Evolutionary conservation across 352 stramenopile species (phyloP).

Genomic region (Globisporangium splendens): DNA sequence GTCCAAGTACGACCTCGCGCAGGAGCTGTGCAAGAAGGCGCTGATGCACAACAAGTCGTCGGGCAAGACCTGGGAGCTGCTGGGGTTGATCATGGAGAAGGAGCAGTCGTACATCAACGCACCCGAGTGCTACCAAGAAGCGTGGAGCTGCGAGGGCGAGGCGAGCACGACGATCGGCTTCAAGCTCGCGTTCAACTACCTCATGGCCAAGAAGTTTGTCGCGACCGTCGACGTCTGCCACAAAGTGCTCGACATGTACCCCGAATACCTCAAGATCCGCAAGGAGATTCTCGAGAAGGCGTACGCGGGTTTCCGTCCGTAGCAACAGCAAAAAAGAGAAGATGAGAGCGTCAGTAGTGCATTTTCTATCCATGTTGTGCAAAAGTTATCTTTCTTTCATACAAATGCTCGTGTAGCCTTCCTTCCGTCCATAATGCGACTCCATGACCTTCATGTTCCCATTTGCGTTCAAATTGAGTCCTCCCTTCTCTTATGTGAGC

Average conservation of each 20-base stretch:
- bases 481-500: too few relatives aligned
- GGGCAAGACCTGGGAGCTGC: slow-evolving; percentile 90
- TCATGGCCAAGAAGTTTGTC: slow-evolving; percentile 92
- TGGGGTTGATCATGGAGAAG: slow-evolving; percentile 94
- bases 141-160: slow-evolving; percentile 78
- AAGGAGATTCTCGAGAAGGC: slow-evolving; percentile 94
- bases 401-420: too few relatives aligned
- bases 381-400: too few relatives aligned
- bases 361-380: too few relatives aligned
- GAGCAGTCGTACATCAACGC: slow-evolving; percentile 91
- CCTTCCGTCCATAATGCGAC: too few relatives aligned
- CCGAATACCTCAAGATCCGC: slow-evolving; percentile 93
- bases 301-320: slow-evolving; percentile 85
- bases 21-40: slow-evolving; percentile 91
- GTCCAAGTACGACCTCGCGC: slow-evolving; percentile 91
- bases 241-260: slow-evolving; percentile 91
- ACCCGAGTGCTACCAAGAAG: slow-evolving; percentile 91
- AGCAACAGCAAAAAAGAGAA: neutral
- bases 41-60: slow-evolving; percentile 93
- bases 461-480: too few relatives aligned
- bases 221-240: slow-evolving; percentile 91
- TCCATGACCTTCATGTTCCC: too few relatives aligned
- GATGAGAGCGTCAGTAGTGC: too few relatives aligned
- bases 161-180: slow-evolving; percentile 89
- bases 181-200: slow-evolving; percentile 96